These are phyloP conservation scores for Linnemannia exigua DNA, from an alignment of 192 early-diverging fungal species.

Conservation along the genomic window DNA sequence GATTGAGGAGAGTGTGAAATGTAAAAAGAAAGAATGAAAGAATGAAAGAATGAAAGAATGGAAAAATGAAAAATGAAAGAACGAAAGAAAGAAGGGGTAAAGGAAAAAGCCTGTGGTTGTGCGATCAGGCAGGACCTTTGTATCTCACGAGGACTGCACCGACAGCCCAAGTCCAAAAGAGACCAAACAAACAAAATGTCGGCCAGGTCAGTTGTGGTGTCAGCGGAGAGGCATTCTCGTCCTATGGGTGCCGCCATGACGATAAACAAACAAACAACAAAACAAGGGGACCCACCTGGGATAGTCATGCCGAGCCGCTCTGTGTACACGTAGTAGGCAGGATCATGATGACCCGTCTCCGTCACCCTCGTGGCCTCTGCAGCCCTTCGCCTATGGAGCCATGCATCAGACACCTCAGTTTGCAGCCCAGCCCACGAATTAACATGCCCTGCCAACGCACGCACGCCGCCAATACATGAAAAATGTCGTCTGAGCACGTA, in stretches of 20 bases:
- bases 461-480: neutral
- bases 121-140: too few species aligned
- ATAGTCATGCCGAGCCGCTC: neutral
- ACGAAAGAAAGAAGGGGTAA: neutral
- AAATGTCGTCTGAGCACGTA: neutral
- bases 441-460: neutral
- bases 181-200: too few species aligned
- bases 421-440: neutral
- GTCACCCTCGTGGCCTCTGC: neutral
- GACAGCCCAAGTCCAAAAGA: too few species aligned
- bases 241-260: neutral
- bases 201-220: too few species aligned
- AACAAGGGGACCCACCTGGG: neutral
- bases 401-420: neutral
- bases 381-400: neutral
- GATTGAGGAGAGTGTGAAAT: neutral
- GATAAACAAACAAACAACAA: neutral
- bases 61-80: neutral
- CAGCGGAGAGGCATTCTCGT: too few species aligned
- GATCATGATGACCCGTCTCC: neutral
- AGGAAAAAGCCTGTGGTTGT: too few species aligned
- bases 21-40: neutral
- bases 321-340: neutral
- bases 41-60: neutral
- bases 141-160: too few species aligned